phyloP scores from a whole-genome alignment of 2,329 filamentous ascomycete species.

The Sordariomycetes sp. region DNA sequence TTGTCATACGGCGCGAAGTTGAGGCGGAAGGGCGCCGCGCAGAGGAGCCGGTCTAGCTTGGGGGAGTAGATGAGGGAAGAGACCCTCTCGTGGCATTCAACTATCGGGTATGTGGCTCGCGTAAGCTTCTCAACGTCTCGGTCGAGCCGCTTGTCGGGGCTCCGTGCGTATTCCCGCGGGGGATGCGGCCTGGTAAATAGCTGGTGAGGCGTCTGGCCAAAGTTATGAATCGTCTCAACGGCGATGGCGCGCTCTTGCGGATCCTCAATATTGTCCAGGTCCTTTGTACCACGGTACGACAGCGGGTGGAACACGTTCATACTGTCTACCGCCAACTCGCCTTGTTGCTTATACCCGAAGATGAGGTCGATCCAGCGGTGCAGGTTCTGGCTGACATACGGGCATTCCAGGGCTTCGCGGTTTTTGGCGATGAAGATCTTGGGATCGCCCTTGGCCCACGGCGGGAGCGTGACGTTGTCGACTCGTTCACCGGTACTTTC shows the following conservation, averaged over 20 bases:
- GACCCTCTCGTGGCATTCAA: conserved; percentile 67
- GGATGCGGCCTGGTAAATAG: conserved; percentile 77
- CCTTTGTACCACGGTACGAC: conserved; percentile 86
- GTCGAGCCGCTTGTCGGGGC: conserved; percentile 60
- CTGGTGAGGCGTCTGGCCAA: conserved; percentile 93
- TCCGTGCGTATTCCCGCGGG: conserved; percentile 53
- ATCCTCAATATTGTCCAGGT: conserved; percentile 83
- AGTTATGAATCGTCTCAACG: conserved; percentile 96
- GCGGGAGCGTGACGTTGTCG: conserved; percentile 78
- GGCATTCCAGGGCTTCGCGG: conserved; percentile 87
- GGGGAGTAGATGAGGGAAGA: conserved; percentile 64
- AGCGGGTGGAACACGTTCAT: conserved; percentile 94
- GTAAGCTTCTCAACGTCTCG: conserved; percentile 63
- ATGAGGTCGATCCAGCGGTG: conserved; percentile 95
- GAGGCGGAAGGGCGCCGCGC: conserved; percentile 69
- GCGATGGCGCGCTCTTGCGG: conserved; percentile 76
- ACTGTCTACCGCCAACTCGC: conserved; percentile 80
- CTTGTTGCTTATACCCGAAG: conserved; percentile 87
- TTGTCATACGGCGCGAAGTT: conserved; percentile 89
- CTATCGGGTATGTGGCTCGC: conserved; percentile 63
- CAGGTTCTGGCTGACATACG: conserved; percentile 77
- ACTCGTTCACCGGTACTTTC: conserved; percentile 72
- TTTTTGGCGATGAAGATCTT: conserved; percentile 93
- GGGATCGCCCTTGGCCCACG: conserved; percentile 93
- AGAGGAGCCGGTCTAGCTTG: conserved; percentile 72